Percentiles rank a stretch among this genome's conserved stretches.
phyloP scores from a whole-genome alignment of 2,329 filamentous ascomycete genomes.

The Septoria linicola region DNA sequence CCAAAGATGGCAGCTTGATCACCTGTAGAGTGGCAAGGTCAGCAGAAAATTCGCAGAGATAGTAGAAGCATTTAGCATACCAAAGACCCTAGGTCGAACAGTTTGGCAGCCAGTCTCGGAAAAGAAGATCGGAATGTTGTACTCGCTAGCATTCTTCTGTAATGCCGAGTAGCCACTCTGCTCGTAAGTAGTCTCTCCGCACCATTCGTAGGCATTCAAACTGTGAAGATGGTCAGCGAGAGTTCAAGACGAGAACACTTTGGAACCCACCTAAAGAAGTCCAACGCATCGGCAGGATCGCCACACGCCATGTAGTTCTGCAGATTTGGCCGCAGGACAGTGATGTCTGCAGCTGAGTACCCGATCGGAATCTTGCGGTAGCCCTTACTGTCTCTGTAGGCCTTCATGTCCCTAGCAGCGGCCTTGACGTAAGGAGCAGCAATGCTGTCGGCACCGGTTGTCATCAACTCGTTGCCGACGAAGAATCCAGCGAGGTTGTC shows the following conservation, averaged over 20 bases:
- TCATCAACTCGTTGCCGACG: slow-evolving; percentile 83
- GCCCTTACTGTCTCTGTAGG: slow-evolving; percentile 69
- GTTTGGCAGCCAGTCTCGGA: slow-evolving; percentile 84
- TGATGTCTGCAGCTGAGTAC: slow-evolving; percentile 84
- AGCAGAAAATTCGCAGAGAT: background rate
- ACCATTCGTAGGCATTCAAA: slow-evolving; percentile 62
- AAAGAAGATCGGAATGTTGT: slow-evolving; percentile 84
- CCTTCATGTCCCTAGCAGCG: slow-evolving; percentile 73
- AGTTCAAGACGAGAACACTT: too few relatives aligned
- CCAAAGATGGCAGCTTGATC: slow-evolving; percentile 79
- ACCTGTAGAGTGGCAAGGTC: slow-evolving; percentile 22
- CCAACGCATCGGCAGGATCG: slow-evolving; percentile 67
- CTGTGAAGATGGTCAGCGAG: slow-evolving; percentile 32
- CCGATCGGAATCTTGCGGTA: slow-evolving; percentile 82
- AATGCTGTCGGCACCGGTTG: slow-evolving; percentile 53
- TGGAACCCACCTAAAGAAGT: slow-evolving; percentile 63
- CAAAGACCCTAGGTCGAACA: slow-evolving; percentile 60
- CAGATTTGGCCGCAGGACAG: slow-evolving; percentile 63
- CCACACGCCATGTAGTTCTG: slow-evolving; percentile 79
- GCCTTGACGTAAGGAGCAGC: slow-evolving; percentile 74
- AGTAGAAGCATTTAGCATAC: background rate
- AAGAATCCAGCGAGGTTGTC: slow-evolving; percentile 83
- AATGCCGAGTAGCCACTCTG: slow-evolving; percentile 69
- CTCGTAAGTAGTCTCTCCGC: slow-evolving; percentile 25
- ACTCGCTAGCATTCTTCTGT: slow-evolving; percentile 64